Evolutionary conservation across 2,329 filamentous ascomycete species (phyloP), one percentile per base, ranked within the genome.

Genomic region (Apiospora arundinis): DNA sequence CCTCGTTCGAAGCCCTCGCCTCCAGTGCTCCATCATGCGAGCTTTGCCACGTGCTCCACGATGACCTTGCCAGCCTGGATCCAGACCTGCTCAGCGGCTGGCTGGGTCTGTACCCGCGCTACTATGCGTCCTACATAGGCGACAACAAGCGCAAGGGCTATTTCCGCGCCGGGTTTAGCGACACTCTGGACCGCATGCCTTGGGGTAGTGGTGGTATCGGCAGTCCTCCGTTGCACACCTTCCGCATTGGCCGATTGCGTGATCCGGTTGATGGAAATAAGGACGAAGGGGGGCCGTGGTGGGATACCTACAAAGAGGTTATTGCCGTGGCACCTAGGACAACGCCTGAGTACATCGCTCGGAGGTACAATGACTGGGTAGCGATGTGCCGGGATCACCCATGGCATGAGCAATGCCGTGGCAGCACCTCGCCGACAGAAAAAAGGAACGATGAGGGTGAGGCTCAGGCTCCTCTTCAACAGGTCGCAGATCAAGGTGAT

Each of bases 91-190:
- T 28, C 14, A 67, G 73, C 63, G 74, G 73, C 37, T 74, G 72
- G 73, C 66, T 74, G n/a, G 73, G 71, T 1, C 42, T 74, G 21
- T 75, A 74, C 28, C 74, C 74, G 5, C 74, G 73, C 18, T 74
- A 70, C 71, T 68, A 70, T 0, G 28, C 52, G 16, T 56, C 46
- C 18, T 60, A 68, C 21, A 28, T 49, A 1, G 73, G 70, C 16
- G 45, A 60, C 11, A 75, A 75, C 66, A 70, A 69, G 12, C 25
- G 25, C 14, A 74, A 73, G 28, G 72, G 72, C 12, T 69, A 72
- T 28, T 74, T 75, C 49, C 73, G 73, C 12, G 72, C 72, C 48
- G 74, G 72, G 1, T 75, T 75, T 48, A 69, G 72, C 46, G 70
- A 52, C 2, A 70, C 70, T 18, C 65, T 74, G 9, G 9, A 23